Percentiles rank a stretch among this genome's conserved stretches.
Conservation (phyloP, 176 grass and related monocot genomes). For the Dendrocalamus sinicus region DNA sequence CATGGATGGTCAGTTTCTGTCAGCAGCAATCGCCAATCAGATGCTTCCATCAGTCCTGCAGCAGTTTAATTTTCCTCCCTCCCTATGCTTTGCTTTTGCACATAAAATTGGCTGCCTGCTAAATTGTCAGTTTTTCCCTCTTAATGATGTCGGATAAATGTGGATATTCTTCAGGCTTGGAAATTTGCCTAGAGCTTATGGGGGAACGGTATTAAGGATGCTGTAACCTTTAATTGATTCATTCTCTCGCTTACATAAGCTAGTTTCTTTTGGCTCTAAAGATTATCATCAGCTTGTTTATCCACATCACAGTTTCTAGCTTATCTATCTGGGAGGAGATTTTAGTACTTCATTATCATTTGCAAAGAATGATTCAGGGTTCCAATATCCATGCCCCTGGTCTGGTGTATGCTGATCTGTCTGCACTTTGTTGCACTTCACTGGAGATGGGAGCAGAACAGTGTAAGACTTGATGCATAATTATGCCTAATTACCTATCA, state of each 20-base stretch:
- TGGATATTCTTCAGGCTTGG: constrained; percentile 47
- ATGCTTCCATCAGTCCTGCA: constrained; percentile 29
- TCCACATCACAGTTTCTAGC: neutral
- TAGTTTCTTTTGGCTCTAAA: constrained; percentile 24
- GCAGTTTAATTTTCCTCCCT: neutral
- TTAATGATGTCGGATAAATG: constrained; percentile 44
- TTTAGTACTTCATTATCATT: neutral
- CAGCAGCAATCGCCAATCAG: constrained; percentile 2
- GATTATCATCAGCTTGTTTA: constrained; percentile 2
- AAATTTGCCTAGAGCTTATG: constrained; percentile 46
- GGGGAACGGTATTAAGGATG: constrained; percentile 38
- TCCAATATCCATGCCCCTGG: neutral
- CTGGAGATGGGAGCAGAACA: neutral
- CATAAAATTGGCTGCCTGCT: constrained; percentile 58
- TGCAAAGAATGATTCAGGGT: neutral
- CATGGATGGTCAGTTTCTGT: constrained; percentile 22
- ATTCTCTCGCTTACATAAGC: constrained; percentile 40
- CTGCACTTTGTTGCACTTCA: neutral
- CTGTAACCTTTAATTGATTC: constrained; percentile 46
- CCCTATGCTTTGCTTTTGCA: constrained; percentile 35
- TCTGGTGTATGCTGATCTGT: neutral
- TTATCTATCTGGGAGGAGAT: neutral
- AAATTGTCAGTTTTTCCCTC: constrained; percentile 34
- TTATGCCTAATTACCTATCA: neutral
- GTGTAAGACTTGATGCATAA: neutral